phyloP scores from a whole-genome alignment of 179 eudicot species.

The Actinidia chinensis region DNA sequence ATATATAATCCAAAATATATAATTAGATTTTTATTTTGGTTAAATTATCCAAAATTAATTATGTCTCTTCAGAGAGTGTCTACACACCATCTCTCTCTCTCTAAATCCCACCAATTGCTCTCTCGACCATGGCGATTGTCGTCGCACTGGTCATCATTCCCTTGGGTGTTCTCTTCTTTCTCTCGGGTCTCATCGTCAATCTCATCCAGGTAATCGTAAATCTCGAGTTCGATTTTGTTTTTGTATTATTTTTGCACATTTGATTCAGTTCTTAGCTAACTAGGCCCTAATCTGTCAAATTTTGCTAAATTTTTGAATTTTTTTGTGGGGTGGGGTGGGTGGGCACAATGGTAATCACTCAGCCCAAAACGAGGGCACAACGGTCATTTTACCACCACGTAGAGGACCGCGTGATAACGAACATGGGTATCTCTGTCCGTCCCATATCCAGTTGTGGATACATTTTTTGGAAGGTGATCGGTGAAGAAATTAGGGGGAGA shows the following conservation, averaged over 20 bases:
- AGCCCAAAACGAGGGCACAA: no score
- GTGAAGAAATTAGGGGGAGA: no score
- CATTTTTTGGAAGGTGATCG: no score
- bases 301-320: not conserved
- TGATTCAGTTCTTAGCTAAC: not conserved
- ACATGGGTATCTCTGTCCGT: no score
- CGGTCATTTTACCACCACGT: no score
- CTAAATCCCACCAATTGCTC: not conserved
- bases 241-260: not conserved
- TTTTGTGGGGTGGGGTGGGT: not conserved
- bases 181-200: slow-evolving; percentile 68
- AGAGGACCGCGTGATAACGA: no score
- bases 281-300: no score
- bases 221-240: not conserved
- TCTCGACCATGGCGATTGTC: slow-evolving; percentile 40
- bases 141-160: slow-evolving; percentile 66
- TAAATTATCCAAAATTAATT: no score
- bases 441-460: no score
- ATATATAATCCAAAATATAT: no score
- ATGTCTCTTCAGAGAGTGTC: not conserved
- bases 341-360: no score
- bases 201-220: slow-evolving; percentile 53
- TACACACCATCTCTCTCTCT: not conserved
- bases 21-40: no score
- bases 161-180: slow-evolving; percentile 56